Evolutionary conservation across 352 stramenopile genomes (phyloP), one percentile per base, ranked within the genome.

Genomic region (Pythium periplocum): DNA sequence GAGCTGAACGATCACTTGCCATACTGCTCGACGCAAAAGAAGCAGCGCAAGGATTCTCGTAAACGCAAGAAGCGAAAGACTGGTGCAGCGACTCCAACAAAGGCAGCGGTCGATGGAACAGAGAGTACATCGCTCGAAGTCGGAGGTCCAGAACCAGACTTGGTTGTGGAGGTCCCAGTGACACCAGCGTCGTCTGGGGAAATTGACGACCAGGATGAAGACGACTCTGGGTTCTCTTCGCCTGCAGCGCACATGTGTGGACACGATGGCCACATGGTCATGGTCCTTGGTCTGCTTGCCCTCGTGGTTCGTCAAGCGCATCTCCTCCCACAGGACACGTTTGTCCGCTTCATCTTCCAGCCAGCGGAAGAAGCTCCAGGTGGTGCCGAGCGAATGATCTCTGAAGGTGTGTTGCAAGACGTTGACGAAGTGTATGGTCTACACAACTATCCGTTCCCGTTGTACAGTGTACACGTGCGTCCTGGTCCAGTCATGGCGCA

Each of bases 251-350:
- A 98, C 72, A 96, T 96, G 55, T 98, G 95, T 61, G 96, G 96
- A 45, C 96, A 98, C 55, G 96, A 98, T 69, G 93, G 86, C 4
- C 96, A 98, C 68, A 98, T 96, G 68, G 87, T 85, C 6, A 97
- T 97, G 69, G 73, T 98, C 1, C 62, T 98, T 10, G 94, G 92
- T n/a, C 81, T 97, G 30, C 81, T 85, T 6, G 80, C 78, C 11
- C 57, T 96, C 48, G 61, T 96, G 2, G 72, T 90, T 4, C 70
- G 73, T 17, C 78, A 79, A 34, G 68, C 85, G 2, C 82, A 94
- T 51, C 59, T 79, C 51, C 59, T 97, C 11, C 83, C 83, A 4
- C 66, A 75, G 4, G 65, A 87, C 45, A 83, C 83, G 1, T 86
- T 87, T 40, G 80, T 98, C 10, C 86, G 91, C 35, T 84, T 98